A percentile compares a stretch with the other conserved stretches of the same genome.
Evolutionary conservation across 164 flowering plant species (phyloP).

Genomic region (Platanus orientalis): DNA sequence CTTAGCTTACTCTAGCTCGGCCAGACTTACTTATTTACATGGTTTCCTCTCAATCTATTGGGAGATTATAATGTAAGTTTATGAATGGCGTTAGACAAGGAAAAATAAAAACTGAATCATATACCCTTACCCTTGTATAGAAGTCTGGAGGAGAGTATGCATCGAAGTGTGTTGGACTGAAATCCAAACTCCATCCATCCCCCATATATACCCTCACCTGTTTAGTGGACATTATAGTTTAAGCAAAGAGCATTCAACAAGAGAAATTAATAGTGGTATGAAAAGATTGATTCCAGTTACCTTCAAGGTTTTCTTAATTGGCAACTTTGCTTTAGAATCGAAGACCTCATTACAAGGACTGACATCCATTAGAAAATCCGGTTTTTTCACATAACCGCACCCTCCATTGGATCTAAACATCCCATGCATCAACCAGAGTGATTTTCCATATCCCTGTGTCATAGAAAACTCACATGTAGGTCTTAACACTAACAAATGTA

Average conservation of each 20-base stretch:
- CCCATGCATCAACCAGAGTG: slow-evolving; percentile 70
- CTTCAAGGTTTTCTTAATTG: slow-evolving; percentile 43
- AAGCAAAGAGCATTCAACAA: not conserved
- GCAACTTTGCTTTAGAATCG: slow-evolving; percentile 33
- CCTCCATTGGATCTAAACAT: slow-evolving; percentile 76
- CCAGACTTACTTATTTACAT: no score
- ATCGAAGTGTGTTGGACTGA: slow-evolving; percentile 61
- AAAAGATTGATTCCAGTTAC: slow-evolving; percentile 22
- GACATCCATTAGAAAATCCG: slow-evolving; percentile 37
- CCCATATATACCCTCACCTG: slow-evolving; percentile 67
- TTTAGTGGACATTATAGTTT: not conserved
- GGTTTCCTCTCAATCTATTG: no score
- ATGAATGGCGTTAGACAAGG: no score
- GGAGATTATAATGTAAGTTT: no score
- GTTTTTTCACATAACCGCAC: slow-evolving; percentile 67
- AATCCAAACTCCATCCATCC: slow-evolving; percentile 70
- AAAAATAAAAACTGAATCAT: no score
- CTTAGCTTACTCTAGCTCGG: no score
- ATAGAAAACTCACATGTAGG: slow-evolving; percentile 2
- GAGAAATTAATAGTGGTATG: not conserved
- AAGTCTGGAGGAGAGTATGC: slow-evolving; percentile 75
- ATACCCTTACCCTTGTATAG: slow-evolving; percentile 50
- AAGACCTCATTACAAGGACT: slow-evolving; percentile 37
- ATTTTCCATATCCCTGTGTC: slow-evolving; percentile 66
- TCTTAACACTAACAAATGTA: no score